A percentile compares a stretch with the other conserved stretches of the same genome.
Conservation (phyloP, 2,329 filamentous ascomycete genomes). For the Trichoderma sp. region DNA sequence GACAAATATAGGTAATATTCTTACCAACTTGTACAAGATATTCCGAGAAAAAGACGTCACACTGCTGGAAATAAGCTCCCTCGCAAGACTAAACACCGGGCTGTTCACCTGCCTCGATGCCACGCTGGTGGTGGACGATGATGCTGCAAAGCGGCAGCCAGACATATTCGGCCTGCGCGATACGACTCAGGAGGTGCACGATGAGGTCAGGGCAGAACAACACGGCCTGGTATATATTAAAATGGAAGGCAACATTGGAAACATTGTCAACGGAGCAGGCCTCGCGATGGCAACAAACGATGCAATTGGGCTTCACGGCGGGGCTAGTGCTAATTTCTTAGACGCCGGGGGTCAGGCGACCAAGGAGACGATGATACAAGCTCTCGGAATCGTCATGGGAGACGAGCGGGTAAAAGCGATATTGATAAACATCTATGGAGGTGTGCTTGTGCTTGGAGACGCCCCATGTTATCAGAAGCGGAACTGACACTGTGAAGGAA, state of each 20-base stretch:
- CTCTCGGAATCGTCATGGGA: slow-evolving; percentile 69
- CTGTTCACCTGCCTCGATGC: slow-evolving; percentile 37
- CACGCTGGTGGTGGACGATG: slow-evolving; percentile 48
- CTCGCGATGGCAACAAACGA: slow-evolving; percentile 91
- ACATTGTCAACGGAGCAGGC: slow-evolving; percentile 83
- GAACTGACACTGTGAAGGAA: slow-evolving; percentile 34
- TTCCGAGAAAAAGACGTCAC: slow-evolving; percentile 49
- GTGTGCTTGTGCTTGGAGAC: slow-evolving; percentile 25
- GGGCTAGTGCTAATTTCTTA: slow-evolving; percentile 76
- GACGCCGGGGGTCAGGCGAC: slow-evolving; percentile 91
- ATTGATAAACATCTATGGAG: slow-evolving; percentile 57
- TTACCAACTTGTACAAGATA: slow-evolving; percentile 32
- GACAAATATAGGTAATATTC: slow-evolving; percentile 25
- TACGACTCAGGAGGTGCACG: slow-evolving; percentile 31
- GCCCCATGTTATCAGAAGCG: not conserved
- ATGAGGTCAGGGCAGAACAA: slow-evolving; percentile 43
- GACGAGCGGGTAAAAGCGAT: slow-evolving; percentile 70
- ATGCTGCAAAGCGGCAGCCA: slow-evolving; percentile 42
- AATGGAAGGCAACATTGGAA: slow-evolving; percentile 65
- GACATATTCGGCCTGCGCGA: slow-evolving; percentile 41
- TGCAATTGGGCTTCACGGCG: slow-evolving; percentile 66
- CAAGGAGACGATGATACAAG: slow-evolving; percentile 72
- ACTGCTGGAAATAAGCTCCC: slow-evolving; percentile 42
- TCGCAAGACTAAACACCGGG: slow-evolving; percentile 32
- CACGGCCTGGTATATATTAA: slow-evolving; percentile 79